Percentiles rank a stretch among this genome's conserved stretches.
phyloP scores from a whole-genome alignment of 2,329 filamentous ascomycete genomes.

The Leptographium lundbergii region DNA sequence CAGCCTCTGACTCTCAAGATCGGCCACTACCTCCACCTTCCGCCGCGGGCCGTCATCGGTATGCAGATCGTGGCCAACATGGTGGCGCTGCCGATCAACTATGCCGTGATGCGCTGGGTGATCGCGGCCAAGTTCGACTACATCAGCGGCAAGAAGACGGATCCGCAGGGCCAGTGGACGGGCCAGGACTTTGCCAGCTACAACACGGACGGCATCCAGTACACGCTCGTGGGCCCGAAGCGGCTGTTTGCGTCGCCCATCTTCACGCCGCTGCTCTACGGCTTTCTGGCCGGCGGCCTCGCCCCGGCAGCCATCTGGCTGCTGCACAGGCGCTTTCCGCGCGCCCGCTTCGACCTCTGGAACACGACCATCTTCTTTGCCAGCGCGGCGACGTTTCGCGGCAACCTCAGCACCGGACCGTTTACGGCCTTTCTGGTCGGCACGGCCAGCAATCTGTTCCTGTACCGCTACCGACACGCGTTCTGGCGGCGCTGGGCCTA shows the following conservation, averaged over 20 bases:
- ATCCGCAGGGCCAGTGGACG: constrained; percentile 12
- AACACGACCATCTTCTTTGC: constrained; percentile 15
- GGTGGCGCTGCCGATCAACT: constrained; percentile 12
- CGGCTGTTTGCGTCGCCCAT: constrained; percentile 10
- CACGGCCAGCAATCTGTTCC: constrained; percentile 11
- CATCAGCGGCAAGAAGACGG: constrained; percentile 5
- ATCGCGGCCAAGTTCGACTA: constrained; percentile 10
- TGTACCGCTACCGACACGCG: constrained; percentile 10
- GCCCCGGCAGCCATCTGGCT: constrained; percentile 9
- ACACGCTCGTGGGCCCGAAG: constrained; percentile 11
- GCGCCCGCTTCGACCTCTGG: constrained; percentile 12
- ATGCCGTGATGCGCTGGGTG: constrained; percentile 12
- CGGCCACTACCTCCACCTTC: constrained; percentile 10
- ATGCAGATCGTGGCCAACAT: constrained; percentile 12
- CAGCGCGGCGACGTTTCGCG: constrained; percentile 9
- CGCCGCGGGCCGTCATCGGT: constrained; percentile 12
- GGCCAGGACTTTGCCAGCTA: constrained; percentile 11
- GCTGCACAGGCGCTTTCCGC: constrained; percentile 11
- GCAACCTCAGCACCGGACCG: constrained; percentile 12
- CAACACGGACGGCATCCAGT: constrained; percentile 12
- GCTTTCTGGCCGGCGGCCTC: constrained; percentile 10
- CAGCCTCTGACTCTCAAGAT: not conserved
- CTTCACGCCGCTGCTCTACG: constrained; percentile 11
- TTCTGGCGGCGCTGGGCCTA: constrained; percentile 13
- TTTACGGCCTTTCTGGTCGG: constrained; percentile 10